Evolutionary conservation across 352 stramenopile species (phyloP), one percentile per base, ranked within the genome.

Genomic region (Pythium plurisporium): DNA sequence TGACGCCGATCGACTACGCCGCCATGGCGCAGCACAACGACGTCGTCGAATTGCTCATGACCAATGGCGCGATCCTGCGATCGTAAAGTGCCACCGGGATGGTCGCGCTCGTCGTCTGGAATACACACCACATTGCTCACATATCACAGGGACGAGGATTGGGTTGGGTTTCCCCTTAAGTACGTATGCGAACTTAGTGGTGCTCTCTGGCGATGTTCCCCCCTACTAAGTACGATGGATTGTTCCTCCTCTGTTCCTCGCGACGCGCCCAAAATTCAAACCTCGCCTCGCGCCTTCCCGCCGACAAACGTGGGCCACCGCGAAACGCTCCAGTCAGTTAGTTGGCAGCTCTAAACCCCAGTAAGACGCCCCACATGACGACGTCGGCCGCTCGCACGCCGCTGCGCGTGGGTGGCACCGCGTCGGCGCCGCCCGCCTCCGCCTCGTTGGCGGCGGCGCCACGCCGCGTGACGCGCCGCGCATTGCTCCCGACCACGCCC

Each of bases 1-100:
- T 70, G 62, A 70, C 62, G 38, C 62, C 62, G 19, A 64, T 70
- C 27, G 62, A 70, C 41, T 70, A 70, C 45, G 62, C 62, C 23
- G 62, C 62, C 33, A 58, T 58, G 42, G 62, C 55, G 19, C 44
- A 62, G 27, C 62, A 70, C 43, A 70, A 55, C 40, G 62, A 70
- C 22, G 48, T 60, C 5, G 62, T 70, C n/a, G 62, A 70, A 49
- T 41, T 65, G 45, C 62, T 70, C 36, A 70, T 70, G 62, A 37
- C 50, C 36, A 65, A 70, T 36, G 62, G 62, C 40, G 62, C 62
- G 14, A 62, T 70, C 44, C 23, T 70, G 50, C 62, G 56, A 15
- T 60, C 62, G 30, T 69, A 56, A 54, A 19, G 22, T 22, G 42
- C n/a, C n/a, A n/a, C n/a, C n/a, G n/a, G n/a, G n/a, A n/a, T n/a